Percentiles rank a stretch among this genome's conserved stretches.
phyloP scores from a whole-genome alignment of 768 basidiomycete genomes.

The Trametes maxima region DNA sequence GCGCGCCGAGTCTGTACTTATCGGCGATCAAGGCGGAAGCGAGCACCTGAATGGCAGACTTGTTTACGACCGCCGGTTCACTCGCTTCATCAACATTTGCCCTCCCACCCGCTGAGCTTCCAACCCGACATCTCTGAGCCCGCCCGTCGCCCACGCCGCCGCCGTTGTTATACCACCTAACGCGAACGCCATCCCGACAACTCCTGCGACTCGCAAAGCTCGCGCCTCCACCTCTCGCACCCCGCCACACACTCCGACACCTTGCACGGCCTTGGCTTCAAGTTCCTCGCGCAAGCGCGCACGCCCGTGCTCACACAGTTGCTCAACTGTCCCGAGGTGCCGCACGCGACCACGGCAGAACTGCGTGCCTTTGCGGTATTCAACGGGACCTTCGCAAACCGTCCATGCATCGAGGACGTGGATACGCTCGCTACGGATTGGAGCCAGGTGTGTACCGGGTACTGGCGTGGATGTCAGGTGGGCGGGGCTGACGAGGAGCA shows the following conservation, averaged over 20 bases:
- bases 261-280: constrained; percentile 82
- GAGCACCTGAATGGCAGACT: too few relatives aligned
- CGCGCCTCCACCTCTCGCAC: constrained; percentile 81
- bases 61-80: too few relatives aligned
- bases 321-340: constrained; percentile 81
- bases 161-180: constrained; percentile 37
- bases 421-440: constrained; percentile 93
- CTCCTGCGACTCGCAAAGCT: constrained; percentile 93
- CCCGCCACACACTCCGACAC: constrained; percentile 74
- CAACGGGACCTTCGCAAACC: constrained; percentile 93
- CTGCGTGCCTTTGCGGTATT: constrained; percentile 77
- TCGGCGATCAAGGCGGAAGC: too few relatives aligned
- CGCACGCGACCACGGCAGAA: constrained; percentile 74
- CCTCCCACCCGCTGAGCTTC: too few relatives aligned
- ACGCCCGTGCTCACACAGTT: constrained; percentile 83
- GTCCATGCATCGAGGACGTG: constrained; percentile 92
- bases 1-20: too few relatives aligned
- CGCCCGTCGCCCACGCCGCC: too few relatives aligned
- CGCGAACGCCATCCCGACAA: constrained; percentile 82
- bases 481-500: neutral
- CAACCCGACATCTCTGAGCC: too few relatives aligned
- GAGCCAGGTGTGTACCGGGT: constrained; percentile 58
- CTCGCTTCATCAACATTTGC: too few relatives aligned
- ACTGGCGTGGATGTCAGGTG: neutral
- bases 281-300: too few relatives aligned